These are phyloP conservation scores for Shiraia sp. DNA, from an alignment of 2,329 filamentous ascomycete species.

Conservation along the genomic window DNA sequence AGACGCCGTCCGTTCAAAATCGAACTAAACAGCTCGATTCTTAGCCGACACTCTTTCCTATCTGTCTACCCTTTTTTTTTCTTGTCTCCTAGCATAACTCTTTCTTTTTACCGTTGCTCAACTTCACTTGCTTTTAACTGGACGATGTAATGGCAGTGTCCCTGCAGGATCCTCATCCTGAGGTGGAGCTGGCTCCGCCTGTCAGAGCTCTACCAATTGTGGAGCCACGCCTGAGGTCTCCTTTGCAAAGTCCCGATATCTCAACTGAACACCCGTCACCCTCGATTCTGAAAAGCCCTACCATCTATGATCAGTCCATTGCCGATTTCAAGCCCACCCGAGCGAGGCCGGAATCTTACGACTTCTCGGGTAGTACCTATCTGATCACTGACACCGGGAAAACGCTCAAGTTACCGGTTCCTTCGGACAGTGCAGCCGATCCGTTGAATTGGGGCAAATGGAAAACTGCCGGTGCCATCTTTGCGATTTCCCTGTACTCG, in stretches of 20 bases:
- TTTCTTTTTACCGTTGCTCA: too few relatives aligned
- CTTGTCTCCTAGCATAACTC: too few relatives aligned
- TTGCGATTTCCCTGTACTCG: slow-evolving; percentile 20
- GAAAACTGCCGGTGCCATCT: slow-evolving; percentile 24
- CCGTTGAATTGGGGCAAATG: slow-evolving; percentile 28
- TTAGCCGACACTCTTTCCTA: too few relatives aligned
- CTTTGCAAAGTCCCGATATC: background rate
- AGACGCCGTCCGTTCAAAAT: too few relatives aligned
- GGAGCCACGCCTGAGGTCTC: background rate
- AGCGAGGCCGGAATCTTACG: slow-evolving; percentile 29
- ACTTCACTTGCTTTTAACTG: too few relatives aligned
- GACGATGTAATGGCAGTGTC: background rate
- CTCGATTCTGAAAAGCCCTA: too few relatives aligned
- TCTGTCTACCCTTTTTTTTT: too few relatives aligned
- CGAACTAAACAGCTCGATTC: too few relatives aligned
- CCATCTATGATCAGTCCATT: too few relatives aligned
- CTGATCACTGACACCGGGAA: slow-evolving; percentile 28
- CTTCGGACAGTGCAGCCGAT: slow-evolving; percentile 27
- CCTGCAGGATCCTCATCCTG: slow-evolving; percentile 1
- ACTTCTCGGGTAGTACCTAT: slow-evolving; percentile 27
- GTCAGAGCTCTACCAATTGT: background rate
- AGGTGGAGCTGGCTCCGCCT: slow-evolving; percentile 2
- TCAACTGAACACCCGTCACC: too few relatives aligned
- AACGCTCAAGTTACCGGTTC: slow-evolving; percentile 27
- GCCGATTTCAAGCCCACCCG: too few relatives aligned